Evolutionary conservation across 2,329 filamentous ascomycete species (phyloP), one percentile per base, ranked within the genome.

Genomic region (Amylocarpus encephaloides): DNA sequence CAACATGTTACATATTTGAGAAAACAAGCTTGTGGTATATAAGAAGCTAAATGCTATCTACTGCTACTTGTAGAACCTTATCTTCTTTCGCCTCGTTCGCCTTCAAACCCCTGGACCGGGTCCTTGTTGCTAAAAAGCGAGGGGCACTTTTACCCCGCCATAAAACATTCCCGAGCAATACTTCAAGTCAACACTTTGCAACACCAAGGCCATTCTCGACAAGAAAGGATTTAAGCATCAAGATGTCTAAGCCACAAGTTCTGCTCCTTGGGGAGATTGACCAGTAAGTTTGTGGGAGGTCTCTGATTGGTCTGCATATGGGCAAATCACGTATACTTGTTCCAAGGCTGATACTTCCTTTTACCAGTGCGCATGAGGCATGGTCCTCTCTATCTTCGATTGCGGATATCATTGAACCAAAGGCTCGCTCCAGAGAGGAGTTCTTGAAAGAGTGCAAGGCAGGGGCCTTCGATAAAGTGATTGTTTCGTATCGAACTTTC

Each of bases 401-500:
- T 16, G 85, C 83, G 38, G 79, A 88, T n/a, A 67, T 91, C 39
- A 60, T 91, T 36, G 68, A 69, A 12, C 80, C 86, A 6, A 71
- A 71, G 53, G 73, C 86, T 9, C 80, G 71, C 16, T 80, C 75
- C 65, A 80, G 87, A 48, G 65, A 69, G 16, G 81, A 81, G 15
- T 92, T 94, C 67, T 70, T 92, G 46, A 65, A 78, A 43, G 85
- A 92, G 70, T 83, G 80, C 65, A 70, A 71, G 43, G 74, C 77
- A 16, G 86, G 86, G 16, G 72, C 73, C 30, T 73, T 89, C n/a
- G 79, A 88, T 56, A 82, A 79, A 53, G 77, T 83, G 30, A 63
- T 77, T 16, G 83, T 78, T 34, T 75, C 78, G 26, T 93, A 86
- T 68, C 80, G 88, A 48, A 92, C 86, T 12, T 88, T 90, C 59